phyloP scores from a whole-genome alignment of 176 grass and related monocot species.

The Rhynchospora breviuscula region DNA sequence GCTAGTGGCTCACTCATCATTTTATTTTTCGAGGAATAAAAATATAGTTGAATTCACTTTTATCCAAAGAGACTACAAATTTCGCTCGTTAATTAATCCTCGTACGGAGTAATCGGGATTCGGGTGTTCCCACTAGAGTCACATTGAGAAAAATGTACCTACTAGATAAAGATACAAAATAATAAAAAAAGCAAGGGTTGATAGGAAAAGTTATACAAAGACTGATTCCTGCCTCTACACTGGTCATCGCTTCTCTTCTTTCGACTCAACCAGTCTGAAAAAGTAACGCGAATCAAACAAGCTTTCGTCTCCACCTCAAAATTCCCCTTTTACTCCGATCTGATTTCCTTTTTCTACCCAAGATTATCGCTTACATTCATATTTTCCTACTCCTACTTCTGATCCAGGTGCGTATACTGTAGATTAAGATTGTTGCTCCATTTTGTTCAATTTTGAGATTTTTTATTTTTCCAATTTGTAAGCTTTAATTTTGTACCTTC shows the following conservation, averaged over 20 bases:
- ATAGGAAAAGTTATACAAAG: neutral
- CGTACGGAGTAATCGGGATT: too few relatives aligned
- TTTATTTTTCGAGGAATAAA: too few relatives aligned
- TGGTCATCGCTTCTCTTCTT: neutral
- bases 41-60: too few relatives aligned
- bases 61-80: too few relatives aligned
- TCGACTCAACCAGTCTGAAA: neutral
- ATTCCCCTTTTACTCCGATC: neutral
- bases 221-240: neutral
- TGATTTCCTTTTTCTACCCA: neutral
- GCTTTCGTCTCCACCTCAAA: neutral
- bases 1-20: too few relatives aligned
- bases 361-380: too few relatives aligned
- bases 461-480: neutral
- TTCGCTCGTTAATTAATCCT: too few relatives aligned
- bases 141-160: too few relatives aligned
- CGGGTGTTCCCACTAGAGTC: too few relatives aligned
- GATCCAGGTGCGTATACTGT: slow-evolving; percentile 25
- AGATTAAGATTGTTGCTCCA: neutral
- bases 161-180: too few relatives aligned
- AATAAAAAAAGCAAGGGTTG: neutral
- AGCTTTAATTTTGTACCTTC: neutral
- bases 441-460: slow-evolving; percentile 16
- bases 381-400: neutral
- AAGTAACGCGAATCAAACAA: neutral